phyloP scores from a whole-genome alignment of 257 asterid genomes.

The Solanum habrochaites region DNA sequence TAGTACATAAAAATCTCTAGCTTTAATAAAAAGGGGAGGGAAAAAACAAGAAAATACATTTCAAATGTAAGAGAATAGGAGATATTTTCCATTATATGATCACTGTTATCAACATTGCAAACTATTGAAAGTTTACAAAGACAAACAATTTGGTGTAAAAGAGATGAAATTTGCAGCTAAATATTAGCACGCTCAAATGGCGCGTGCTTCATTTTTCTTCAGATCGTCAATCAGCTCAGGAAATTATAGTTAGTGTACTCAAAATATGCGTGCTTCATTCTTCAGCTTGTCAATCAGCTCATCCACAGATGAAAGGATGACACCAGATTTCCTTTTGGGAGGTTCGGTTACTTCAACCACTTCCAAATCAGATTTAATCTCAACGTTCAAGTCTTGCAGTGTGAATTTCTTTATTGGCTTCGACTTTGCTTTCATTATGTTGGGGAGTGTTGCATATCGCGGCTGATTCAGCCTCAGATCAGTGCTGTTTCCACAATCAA shows the following conservation, averaged over 20 bases:
- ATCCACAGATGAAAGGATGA: constrained; percentile 75
- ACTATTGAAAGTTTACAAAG: not conserved
- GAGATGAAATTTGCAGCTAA: not conserved
- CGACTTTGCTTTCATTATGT: constrained; percentile 95
- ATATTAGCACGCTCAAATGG: constrained; percentile 19
- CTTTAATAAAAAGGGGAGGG: not conserved
- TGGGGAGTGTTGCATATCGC: constrained; percentile 89
- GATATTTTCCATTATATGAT: not conserved
- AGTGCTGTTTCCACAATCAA: constrained; percentile 33
- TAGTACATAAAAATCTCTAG: not conserved
- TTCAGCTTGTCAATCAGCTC: constrained; percentile 79
- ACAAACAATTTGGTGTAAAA: not conserved
- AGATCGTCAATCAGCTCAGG: constrained; percentile 61
- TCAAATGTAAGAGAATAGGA: not conserved
- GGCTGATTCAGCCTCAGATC: constrained; percentile 93
- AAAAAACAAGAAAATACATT: not conserved
- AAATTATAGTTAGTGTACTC: not conserved
- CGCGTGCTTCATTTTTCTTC: constrained; percentile 70
- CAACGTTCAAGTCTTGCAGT: constrained; percentile 65
- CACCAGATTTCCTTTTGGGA: constrained; percentile 84
- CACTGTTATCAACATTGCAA: not conserved
- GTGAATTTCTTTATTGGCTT: constrained; percentile 67
- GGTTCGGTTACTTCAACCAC: constrained; percentile 77
- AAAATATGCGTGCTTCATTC: constrained; percentile 69
- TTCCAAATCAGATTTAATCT: constrained; percentile 60